Conservation (phyloP, 1,139 yeast species). For the Diutina neorugosa region DNA sequence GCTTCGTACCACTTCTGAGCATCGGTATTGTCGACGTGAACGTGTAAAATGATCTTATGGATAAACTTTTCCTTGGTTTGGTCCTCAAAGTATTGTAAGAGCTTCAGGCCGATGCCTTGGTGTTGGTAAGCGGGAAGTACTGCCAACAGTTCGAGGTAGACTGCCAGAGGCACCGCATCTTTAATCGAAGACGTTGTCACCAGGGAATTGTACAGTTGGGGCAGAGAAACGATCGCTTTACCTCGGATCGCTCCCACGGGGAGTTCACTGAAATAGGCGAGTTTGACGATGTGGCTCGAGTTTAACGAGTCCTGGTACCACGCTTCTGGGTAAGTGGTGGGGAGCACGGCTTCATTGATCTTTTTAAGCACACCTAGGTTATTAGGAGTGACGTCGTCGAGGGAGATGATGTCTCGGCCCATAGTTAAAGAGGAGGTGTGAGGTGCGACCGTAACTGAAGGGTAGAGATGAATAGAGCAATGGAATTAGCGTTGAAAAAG, state of each 20-base stretch:
- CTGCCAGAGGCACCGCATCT: conserved; percentile 34
- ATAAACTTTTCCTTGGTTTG: conserved; percentile 41
- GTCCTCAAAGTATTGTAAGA: conserved; percentile 42
- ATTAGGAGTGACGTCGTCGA: conserved; percentile 45
- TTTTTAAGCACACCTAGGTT: conserved; percentile 41
- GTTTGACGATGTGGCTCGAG: conserved; percentile 20
- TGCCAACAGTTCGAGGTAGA: conserved; percentile 55
- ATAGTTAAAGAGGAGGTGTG: conserved; percentile 6
- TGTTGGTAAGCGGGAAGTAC: conserved; percentile 51
- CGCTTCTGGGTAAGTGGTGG: conserved; percentile 28
- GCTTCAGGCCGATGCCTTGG: conserved; percentile 48
- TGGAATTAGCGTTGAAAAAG: too few relatives aligned
- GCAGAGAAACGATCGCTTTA: conserved; percentile 16
- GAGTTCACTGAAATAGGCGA: conserved; percentile 48
- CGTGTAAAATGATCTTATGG: conserved; percentile 50
- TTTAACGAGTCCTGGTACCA: conserved; percentile 34
- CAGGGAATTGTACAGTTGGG: conserved; percentile 28
- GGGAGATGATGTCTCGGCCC: conserved; percentile 29
- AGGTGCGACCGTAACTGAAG: too few relatives aligned
- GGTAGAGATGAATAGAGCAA: too few relatives aligned
- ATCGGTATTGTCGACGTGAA: conserved; percentile 32
- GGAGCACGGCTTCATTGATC: conserved; percentile 32
- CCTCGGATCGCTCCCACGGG: conserved; percentile 54
- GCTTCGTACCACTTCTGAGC: conserved; percentile 45
- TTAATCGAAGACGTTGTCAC: conserved; percentile 13